Base-by-base conservation (phyloP, 345 rosid species). In the Eucalyptus curtisii region DNA sequence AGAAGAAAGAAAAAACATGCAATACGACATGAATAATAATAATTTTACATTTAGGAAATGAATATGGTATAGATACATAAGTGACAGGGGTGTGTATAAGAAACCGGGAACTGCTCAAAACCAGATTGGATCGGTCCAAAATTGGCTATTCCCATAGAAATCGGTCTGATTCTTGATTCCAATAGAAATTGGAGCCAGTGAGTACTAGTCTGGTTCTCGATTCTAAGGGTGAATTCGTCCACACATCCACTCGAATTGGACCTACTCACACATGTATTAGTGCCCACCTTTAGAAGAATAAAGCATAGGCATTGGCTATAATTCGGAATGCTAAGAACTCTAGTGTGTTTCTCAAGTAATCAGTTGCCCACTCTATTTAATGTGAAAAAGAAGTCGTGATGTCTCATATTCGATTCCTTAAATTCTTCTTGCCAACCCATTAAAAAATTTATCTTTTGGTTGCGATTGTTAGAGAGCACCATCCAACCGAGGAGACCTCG, bases 101-200 rank as follows among this genome's bases (percentile, higher is more conserved):
- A 19, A 52, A 52, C 1, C 0, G 0, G 0, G 24, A 1, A 52
- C 55, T 2, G 0, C 0, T 4, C 24, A 52, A 19, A 52, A 52
- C 2, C 10, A 52, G 0, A 52, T 0, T 0, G 4, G 0, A 52
- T 0, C 0, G 0, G 1, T 1, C 4, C 1, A 19, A 0, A 52
- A 52, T 0, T 19, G 2, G 10, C 10, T 52, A 19, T 52, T 19
- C 0, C 24, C 10, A 52, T 52, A 52, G 24, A 52, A 7, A 52
- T 19, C 0, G 1, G 2, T 52, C 4, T 2, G 0, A 0, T 19
- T 52, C 55, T 7, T 4, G 0, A 19, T 52, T 52, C 0, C 0
- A 52, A 52, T 52, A 52, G 19, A 7, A 52, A 52, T 52, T 19
- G 4, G 2, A 52, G 7, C 0, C 4, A 0, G 0, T 19, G 55